Evolutionary conservation across 805 yeast genomes (phyloP).

Genomic region (Kodamaea lidongshanica): DNA sequence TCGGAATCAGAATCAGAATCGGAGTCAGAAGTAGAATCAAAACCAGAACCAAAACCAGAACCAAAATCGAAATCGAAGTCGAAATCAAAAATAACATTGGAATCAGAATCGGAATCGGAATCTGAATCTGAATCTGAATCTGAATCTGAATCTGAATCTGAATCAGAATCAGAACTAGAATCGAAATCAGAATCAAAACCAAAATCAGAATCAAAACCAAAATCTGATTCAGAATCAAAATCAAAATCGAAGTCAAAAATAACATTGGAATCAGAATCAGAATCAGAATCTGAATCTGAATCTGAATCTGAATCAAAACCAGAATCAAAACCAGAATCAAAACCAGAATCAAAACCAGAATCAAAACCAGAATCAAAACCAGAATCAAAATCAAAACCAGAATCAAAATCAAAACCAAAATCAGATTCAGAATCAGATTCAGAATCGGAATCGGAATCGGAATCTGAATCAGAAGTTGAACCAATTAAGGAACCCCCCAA

Average conservation of each 20-base stretch:
- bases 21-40: constrained; percentile 1
- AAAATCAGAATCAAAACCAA: neutral
- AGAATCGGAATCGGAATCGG: constrained; percentile 2
- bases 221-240: constrained; percentile 1
- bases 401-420: constrained; percentile 2
- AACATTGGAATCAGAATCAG: constrained; percentile 2
- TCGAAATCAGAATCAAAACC: constrained; percentile 1
- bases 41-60: constrained; percentile 1
- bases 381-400: constrained; percentile 1
- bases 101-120: constrained; percentile 1
- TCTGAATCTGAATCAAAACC: constrained; percentile 2
- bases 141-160: constrained; percentile 1
- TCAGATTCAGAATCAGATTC: constrained; percentile 1
- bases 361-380: constrained; percentile 1
- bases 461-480: constrained; percentile 1
- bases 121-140: constrained; percentile 2
- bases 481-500: constrained; percentile 1
- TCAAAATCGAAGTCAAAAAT: constrained; percentile 2
- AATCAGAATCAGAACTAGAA: constrained; percentile 1
- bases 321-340: constrained; percentile 1
- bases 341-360: constrained; percentile 1
- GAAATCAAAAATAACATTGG: neutral
- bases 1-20: too few species aligned
- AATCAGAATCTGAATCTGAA: constrained; percentile 1
- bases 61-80: neutral